phyloP scores from a whole-genome alignment of 106 monocot species.

The Dioscorea dumetorum region DNA sequence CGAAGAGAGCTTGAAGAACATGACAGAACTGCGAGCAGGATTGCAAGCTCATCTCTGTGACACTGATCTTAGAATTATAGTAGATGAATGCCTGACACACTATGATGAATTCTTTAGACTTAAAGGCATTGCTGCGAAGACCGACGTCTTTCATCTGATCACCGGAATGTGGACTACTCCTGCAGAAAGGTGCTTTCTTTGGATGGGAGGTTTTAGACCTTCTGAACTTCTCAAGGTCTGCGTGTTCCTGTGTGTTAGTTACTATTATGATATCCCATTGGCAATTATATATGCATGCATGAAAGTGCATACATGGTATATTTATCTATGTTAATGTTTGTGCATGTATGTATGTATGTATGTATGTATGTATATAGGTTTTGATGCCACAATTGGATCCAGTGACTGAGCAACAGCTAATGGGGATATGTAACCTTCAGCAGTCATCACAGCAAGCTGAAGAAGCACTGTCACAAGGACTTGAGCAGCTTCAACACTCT shows the following conservation, averaged over 20 bases:
- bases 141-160: constrained; percentile 88
- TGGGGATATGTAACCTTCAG: constrained; percentile 76
- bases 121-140: constrained; percentile 44
- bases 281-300: not conserved
- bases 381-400: constrained; percentile 78
- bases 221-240: constrained; percentile 87
- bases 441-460: constrained; percentile 91
- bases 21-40: constrained; percentile 58
- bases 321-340: not conserved
- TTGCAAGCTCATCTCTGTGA: constrained; percentile 62
- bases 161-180: constrained; percentile 86
- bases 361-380: constrained; percentile 23
- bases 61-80: constrained; percentile 50
- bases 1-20: constrained; percentile 58
- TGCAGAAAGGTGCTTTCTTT: constrained; percentile 88
- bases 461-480: constrained; percentile 88
- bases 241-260: not conserved
- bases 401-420: constrained; percentile 75
- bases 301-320: not conserved
- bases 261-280: not conserved
- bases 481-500: constrained; percentile 83
- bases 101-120: constrained; percentile 73
- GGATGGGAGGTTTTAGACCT: constrained; percentile 94
- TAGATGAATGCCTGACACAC: constrained; percentile 64
- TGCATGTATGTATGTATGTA: not conserved